Evolutionary conservation across 2,329 filamentous ascomycete species (phyloP), one percentile per base, ranked within the genome.

Genomic region (Xylaria polymorpha): DNA sequence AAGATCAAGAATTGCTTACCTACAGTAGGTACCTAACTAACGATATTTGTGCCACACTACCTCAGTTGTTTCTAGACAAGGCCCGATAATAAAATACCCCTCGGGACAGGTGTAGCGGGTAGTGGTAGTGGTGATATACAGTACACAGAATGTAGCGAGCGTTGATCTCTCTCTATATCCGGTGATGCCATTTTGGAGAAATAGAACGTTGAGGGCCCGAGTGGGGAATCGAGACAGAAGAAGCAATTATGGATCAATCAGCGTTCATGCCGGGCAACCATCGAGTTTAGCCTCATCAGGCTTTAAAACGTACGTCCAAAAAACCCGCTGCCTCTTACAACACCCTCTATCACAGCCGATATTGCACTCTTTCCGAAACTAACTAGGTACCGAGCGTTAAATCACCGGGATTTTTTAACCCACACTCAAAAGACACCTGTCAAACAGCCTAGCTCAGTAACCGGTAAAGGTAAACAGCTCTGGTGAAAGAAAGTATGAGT

Each of bases 271-370:
- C 70, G 71, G 66, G 68, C 63, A 43, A 50, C 55, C 55, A 35
- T 74, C 44, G 73, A 75, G 66, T 75, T 75, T 76, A 76, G 75
- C 75, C 73, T 74, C 71, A 73, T 75, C 72, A 72, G 62, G 66
- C 50, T 61, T 51, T 61, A 44, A 61, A 62, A 7, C 50, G 15
- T 48, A 7, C 50, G 15, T 48, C 41, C 41, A 6, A 61, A 66
- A 66, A 66, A 66, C 63, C 63, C 62, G 55, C 57, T 39, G 32
- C 22, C 29, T 64, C 41, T 56, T 4, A n/a, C 50, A 59, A 60
- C 41, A 20, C 48, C 55, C 48, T 20, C 41, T 12, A 43, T 63
- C 62, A 51, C 51, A 63, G 43, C 66, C 63, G 63, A 61, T 69
- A 69, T 61, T 68, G 20, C 46, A 39, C 39, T 58, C 35, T 56